Evolutionary conservation across 768 basidiomycete genomes (phyloP), one percentile per base, ranked within the genome.

Genomic region (Tricholoma matsutake): DNA sequence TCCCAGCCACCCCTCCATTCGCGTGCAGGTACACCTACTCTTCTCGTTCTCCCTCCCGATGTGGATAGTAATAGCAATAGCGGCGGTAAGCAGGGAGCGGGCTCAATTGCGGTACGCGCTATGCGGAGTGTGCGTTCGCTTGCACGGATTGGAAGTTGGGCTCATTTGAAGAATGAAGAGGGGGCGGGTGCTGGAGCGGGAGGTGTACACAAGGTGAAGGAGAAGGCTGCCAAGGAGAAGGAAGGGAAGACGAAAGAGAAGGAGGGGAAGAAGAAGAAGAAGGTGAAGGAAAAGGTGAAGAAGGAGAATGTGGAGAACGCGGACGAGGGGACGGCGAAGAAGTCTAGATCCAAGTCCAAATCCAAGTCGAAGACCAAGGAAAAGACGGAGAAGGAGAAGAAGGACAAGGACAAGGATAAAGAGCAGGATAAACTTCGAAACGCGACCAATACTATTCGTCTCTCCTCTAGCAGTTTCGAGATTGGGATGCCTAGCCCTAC

Each of bases 121-220:
- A 92, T 93, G 77, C 80, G 87, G 45, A 88, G 86, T 13, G 86
- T 94, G 64, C 79, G 86, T 28, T 87, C 86, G 2, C 72, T 92
- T 43, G 91, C 91, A 3, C 76, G 86, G 34, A 86, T 92, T 51
- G 83, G 86, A 1, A 87, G 86, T 67, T 89, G 89, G 88, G 83
- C 85, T 22, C 86, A 86, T 66, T 72, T 85, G 58, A 80, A 75
- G 69, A 75, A 73, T 14, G 75, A 60, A 1, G 74, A 79, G 4
- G 77, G 56, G 3, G 16, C 11, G 3, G 8, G 2, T 18, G 29
- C 32, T 7, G 10, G 7, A 1, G 56, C 2, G 29, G 29, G 22
- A 6, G 72, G 66, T 71, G 53, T 32, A 56, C 29, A 2, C 3
- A 55, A 59, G 5, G 32, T 56, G 31, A 58, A 39, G 54, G 56